Conservation (phyloP, 495 filamentous ascomycete species). For the Aspergillus conjunctus region DNA sequence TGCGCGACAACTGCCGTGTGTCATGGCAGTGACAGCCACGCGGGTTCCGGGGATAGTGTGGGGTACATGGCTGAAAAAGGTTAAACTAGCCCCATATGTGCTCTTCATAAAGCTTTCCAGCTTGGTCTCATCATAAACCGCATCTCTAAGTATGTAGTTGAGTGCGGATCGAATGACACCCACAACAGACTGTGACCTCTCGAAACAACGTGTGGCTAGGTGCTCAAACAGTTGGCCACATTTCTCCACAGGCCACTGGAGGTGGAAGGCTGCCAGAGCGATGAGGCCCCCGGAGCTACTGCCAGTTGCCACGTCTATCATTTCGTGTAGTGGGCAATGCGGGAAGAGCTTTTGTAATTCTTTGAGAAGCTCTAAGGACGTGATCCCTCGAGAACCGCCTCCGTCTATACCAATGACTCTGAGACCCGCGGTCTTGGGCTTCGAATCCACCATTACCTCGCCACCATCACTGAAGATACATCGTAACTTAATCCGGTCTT, state of each 20-base stretch:
- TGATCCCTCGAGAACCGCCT: conserved; percentile 32
- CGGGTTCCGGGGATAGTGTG: conserved; percentile 15
- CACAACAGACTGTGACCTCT: conserved; percentile 9
- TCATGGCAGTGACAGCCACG: conserved; percentile 28
- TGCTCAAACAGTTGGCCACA: conserved; percentile 28
- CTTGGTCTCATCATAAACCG: background rate
- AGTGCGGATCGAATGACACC: conserved; percentile 11
- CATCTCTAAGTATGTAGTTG: conserved; percentile 9
- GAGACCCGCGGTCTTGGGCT: conserved; percentile 34
- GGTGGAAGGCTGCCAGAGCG: conserved; percentile 29
- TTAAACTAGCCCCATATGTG: background rate
- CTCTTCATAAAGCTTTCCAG: background rate
- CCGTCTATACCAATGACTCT: conserved; percentile 36
- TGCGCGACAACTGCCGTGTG: conserved; percentile 26
- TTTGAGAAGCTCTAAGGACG: conserved; percentile 33
- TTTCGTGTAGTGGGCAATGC: conserved; percentile 25
- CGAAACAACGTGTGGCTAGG: conserved; percentile 28
- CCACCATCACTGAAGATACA: conserved; percentile 24
- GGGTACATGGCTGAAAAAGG: conserved; percentile 18
- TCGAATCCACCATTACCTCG: conserved; percentile 23
- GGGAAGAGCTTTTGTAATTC: conserved; percentile 29
- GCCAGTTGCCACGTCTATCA: conserved; percentile 34
- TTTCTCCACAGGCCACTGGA: conserved; percentile 25
- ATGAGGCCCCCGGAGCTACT: conserved; percentile 38
- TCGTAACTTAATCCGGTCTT: conserved; percentile 20